Percentiles rank a stretch among this genome's conserved stretches.
phyloP scores from a whole-genome alignment of 2,329 filamentous ascomycete species.

The Ophiocordyceps camponoti-leonardi region DNA sequence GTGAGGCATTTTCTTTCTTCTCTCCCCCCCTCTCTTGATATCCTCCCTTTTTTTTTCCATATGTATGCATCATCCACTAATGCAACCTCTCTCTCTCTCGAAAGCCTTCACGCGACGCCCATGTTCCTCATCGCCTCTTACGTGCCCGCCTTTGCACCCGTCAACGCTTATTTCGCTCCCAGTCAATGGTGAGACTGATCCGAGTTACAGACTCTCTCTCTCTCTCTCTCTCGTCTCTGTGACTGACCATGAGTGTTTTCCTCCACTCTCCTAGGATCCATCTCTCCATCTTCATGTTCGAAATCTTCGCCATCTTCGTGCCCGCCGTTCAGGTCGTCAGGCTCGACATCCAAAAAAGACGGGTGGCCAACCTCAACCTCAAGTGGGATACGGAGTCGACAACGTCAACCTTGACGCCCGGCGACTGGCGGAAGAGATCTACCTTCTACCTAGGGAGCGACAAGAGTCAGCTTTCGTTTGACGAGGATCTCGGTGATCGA shows the following conservation, averaged over 20 bases:
- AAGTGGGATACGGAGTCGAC: slow-evolving; percentile 9
- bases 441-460: slow-evolving; percentile 11
- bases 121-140: slow-evolving; percentile 45
- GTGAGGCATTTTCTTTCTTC: no score
- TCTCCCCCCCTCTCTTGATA: no score
- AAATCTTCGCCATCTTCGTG: slow-evolving; percentile 43
- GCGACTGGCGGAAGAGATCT: slow-evolving; percentile 10
- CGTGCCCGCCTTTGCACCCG: slow-evolving; percentile 25
- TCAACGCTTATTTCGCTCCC: slow-evolving; percentile 26
- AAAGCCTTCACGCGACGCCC: slow-evolving; percentile 45
- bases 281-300: slow-evolving; percentile 40
- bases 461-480: slow-evolving; percentile 1
- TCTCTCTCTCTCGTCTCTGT: no score
- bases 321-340: slow-evolving; percentile 40
- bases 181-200: slow-evolving; percentile 1
- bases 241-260: not conserved
- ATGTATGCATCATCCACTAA: not conserved
- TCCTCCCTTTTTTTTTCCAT: no score
- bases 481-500: slow-evolving; percentile 15
- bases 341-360: slow-evolving; percentile 23
- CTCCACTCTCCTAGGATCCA: slow-evolving; percentile 27
- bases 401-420: slow-evolving; percentile 5
- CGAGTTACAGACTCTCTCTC: not conserved
- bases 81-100: not conserved
- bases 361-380: slow-evolving; percentile 20